phyloP scores from a whole-genome alignment of 139 green algal genomes.

The Monoraphidium neglectum region DNA sequence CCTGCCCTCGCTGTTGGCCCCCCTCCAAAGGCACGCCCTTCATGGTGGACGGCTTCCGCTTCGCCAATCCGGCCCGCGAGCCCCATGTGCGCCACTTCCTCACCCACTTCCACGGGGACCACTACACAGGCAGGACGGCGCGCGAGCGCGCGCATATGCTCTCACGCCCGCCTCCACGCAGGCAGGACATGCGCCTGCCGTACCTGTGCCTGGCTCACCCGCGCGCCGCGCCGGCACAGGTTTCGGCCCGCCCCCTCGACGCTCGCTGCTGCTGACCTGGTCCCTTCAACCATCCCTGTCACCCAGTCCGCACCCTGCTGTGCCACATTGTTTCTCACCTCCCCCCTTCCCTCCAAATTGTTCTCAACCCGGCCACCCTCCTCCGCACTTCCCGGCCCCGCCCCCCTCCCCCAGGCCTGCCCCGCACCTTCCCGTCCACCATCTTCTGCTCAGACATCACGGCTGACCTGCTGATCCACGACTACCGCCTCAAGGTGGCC shows the following conservation, averaged over 20 bases:
- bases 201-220: background rate
- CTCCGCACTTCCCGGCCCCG: too few species aligned
- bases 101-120: slow-evolving; percentile 79
- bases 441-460: slow-evolving; percentile 9
- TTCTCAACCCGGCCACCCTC: too few species aligned
- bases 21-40: slow-evolving; percentile 41
- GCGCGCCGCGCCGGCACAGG: background rate
- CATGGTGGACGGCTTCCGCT: slow-evolving; percentile 55
- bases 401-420: too few species aligned
- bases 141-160: slow-evolving; percentile 53
- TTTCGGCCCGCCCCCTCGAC: too few species aligned
- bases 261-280: too few species aligned
- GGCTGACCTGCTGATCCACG: slow-evolving; percentile 13
- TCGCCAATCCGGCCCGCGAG: slow-evolving; percentile 12
- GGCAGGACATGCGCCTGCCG: background rate
- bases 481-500: slow-evolving; percentile 6
- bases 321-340: slow-evolving; percentile 13
- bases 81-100: slow-evolving; percentile 85
- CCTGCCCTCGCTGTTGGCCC: too few species aligned
- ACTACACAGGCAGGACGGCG: slow-evolving; percentile 67
- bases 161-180: slow-evolving; percentile 52
- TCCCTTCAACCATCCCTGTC: background rate
- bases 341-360: slow-evolving; percentile 50
- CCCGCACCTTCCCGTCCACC: slow-evolving; percentile 31
- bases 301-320: background rate